phyloP scores from a whole-genome alignment of 2,329 filamentous ascomycete species.

The Neonectria faginata region DNA sequence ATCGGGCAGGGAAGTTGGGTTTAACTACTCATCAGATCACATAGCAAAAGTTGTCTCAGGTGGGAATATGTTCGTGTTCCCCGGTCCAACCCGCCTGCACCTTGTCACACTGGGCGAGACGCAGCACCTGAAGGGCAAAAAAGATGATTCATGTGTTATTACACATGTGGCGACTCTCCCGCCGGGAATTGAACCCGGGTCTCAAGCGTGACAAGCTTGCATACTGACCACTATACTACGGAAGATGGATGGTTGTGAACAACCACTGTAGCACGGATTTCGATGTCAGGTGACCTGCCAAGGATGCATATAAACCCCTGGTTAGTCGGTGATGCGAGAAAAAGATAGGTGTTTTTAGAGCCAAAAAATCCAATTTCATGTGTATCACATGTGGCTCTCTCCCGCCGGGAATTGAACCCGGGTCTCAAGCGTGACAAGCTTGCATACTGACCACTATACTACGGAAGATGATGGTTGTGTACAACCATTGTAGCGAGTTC shows the following conservation, averaged over 20 bases:
- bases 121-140: slow-evolving; percentile 8
- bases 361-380: slow-evolving; percentile 11
- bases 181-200: slow-evolving; percentile 32
- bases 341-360: neutral
- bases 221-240: slow-evolving; percentile 45
- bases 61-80: neutral
- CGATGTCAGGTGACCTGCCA: neutral
- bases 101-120: neutral
- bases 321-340: too few species aligned
- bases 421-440: slow-evolving; percentile 49
- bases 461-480: slow-evolving; percentile 45
- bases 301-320: neutral
- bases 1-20: too few species aligned
- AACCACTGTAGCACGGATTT: slow-evolving; percentile 3
- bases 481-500: slow-evolving; percentile 36
- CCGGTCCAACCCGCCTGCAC: neutral
- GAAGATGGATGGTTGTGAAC: slow-evolving; percentile 34
- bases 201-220: slow-evolving; percentile 31
- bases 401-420: slow-evolving; percentile 48
- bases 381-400: slow-evolving; percentile 38
- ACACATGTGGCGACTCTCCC: slow-evolving; percentile 27
- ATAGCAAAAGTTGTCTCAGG: neutral
- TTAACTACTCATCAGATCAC: too few species aligned
- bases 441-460: slow-evolving; percentile 51
- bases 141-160: slow-evolving; percentile 6